phyloP scores from a whole-genome alignment of 768 basidiomycete genomes.

The Gloeophyllum trabeum region DNA sequence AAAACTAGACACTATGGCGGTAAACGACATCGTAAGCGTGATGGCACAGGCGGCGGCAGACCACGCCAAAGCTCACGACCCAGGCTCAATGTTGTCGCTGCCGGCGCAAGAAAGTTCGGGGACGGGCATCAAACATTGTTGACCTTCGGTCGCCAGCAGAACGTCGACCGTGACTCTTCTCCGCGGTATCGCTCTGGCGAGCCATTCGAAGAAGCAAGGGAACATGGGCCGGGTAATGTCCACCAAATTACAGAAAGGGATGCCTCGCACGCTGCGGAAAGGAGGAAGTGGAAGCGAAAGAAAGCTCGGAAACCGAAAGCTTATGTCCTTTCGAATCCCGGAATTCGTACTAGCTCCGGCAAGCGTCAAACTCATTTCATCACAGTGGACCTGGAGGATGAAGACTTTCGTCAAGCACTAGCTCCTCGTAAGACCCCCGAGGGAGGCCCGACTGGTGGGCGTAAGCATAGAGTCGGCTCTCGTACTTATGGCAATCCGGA shows the following conservation, averaged over 20 bases:
- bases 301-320: background rate
- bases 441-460: background rate
- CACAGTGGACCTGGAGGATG: background rate
- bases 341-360: background rate
- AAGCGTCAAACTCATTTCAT: background rate
- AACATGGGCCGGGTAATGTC: background rate
- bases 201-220: background rate
- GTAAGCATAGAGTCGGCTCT: too few species aligned
- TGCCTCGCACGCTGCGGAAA: background rate
- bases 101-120: slow-evolving; percentile 21
- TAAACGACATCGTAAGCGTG: too few species aligned
- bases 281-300: background rate
- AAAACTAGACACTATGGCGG: too few species aligned
- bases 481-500: too few species aligned
- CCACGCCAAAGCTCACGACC: slow-evolving; percentile 4
- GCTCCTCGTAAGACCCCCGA: background rate
- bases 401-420: background rate
- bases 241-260: background rate
- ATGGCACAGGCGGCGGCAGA: too few species aligned
- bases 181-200: background rate
- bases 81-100: slow-evolving; percentile 24
- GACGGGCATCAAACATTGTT: slow-evolving; percentile 27
- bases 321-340: background rate
- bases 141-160: slow-evolving; percentile 15
- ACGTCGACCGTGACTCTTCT: background rate